Conservation (phyloP, 2,329 filamentous ascomycete species). For the Fusarium albidum region DNA sequence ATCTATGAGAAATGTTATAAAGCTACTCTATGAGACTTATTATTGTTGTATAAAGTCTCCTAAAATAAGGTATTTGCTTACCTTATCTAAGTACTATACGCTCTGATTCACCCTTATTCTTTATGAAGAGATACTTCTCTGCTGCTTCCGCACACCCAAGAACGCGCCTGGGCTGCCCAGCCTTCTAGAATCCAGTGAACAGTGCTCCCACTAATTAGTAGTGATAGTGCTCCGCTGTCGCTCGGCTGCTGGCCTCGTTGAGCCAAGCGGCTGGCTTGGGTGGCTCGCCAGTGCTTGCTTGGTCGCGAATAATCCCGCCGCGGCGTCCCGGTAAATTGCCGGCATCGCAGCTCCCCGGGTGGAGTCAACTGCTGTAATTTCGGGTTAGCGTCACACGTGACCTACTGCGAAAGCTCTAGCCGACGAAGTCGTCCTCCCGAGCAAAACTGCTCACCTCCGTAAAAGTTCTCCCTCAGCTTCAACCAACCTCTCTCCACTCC, state of each 20-base stretch:
- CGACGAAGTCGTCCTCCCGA: conserved; percentile 53
- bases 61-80: too few relatives aligned
- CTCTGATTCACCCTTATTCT: too few relatives aligned
- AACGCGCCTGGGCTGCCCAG: background rate
- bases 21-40: too few relatives aligned
- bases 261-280: background rate
- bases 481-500: conserved; percentile 65
- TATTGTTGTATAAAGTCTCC: too few relatives aligned
- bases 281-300: conserved; percentile 7
- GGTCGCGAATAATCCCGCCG: conserved; percentile 41
- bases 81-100: too few relatives aligned
- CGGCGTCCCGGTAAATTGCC: conserved; percentile 43
- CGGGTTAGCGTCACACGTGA: conserved; percentile 50
- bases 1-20: too few relatives aligned
- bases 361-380: conserved; percentile 37
- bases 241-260: conserved; percentile 10
- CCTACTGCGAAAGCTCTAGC: conserved; percentile 52
- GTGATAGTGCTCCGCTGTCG: conserved; percentile 1
- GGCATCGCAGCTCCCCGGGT: conserved; percentile 38
- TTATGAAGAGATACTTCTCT: too few relatives aligned
- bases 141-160: too few relatives aligned
- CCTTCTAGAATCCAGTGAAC: conserved; percentile 11
- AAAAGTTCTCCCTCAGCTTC: conserved; percentile 58
- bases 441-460: conserved; percentile 59
- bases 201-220: conserved; percentile 7